Percentiles rank a stretch among this genome's conserved stretches.
Evolutionary conservation across 768 basidiomycete genomes (phyloP).

Genomic region (Cyclocybe aegerita): DNA sequence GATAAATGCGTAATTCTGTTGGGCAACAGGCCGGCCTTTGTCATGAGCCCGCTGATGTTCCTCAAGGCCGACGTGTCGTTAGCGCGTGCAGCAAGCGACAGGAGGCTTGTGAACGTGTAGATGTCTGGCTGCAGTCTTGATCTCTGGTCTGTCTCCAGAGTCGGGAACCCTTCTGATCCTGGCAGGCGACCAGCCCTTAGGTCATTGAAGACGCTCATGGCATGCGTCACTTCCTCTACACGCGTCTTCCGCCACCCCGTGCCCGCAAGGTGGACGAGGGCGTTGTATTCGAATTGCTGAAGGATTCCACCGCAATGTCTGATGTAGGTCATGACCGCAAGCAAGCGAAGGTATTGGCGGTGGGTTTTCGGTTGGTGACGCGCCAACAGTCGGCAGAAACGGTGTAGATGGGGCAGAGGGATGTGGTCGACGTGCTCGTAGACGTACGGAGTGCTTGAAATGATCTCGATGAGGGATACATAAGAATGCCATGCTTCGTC

Average conservation of each 20-base stretch:
- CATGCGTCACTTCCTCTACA: conserved; percentile 55
- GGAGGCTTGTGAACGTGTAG: conserved; percentile 66
- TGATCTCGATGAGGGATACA: conserved; percentile 30
- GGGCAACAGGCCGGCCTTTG: conserved; percentile 51
- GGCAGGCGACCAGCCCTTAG: conserved; percentile 48
- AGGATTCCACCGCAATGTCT: conserved; percentile 54
- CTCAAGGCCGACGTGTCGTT: conserved; percentile 39
- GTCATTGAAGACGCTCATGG: conserved; percentile 61
- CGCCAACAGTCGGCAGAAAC: conserved; percentile 59
- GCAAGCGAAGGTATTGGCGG: conserved; percentile 57
- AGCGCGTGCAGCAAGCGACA: conserved; percentile 62
- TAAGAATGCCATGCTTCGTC: conserved; percentile 45
- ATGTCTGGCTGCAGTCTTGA: conserved; percentile 51
- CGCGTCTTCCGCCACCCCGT: conserved; percentile 62
- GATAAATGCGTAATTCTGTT: conserved; percentile 64
- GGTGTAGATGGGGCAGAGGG: conserved; percentile 54
- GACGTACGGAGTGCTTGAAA: conserved; percentile 18
- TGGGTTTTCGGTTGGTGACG: conserved; percentile 56
- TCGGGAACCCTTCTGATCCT: conserved; percentile 26
- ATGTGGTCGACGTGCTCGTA: conserved; percentile 24
- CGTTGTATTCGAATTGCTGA: conserved; percentile 74
- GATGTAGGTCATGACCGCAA: conserved; percentile 65
- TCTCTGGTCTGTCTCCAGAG: conserved; percentile 5
- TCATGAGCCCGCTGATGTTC: conserved; percentile 54
- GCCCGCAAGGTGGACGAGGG: conserved; percentile 66